A percentile compares a stretch with the other conserved stretches of the same genome.
Evolutionary conservation across 1,284 basidiomycete genomes (phyloP).

Genomic region (Xerocomus cyaneibrunnescens): DNA sequence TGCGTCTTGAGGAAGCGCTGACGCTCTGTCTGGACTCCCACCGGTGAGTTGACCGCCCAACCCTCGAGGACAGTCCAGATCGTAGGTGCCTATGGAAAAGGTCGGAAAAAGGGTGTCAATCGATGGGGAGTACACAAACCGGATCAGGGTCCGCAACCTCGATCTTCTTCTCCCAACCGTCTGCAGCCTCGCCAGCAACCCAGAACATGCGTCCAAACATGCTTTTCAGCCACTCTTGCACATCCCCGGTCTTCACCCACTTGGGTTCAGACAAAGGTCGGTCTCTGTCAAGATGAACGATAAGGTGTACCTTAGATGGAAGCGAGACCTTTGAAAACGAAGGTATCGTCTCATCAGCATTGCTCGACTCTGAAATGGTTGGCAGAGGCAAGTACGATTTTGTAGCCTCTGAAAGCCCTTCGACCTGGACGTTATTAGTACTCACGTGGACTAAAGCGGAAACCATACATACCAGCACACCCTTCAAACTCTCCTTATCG

Average conservation of each 20-base stretch:
- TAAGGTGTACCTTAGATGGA: slow-evolving; percentile 54
- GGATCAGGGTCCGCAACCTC: slow-evolving; percentile 93
- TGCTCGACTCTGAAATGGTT: slow-evolving; percentile 43
- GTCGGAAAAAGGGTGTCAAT: slow-evolving; percentile 13
- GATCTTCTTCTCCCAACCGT: slow-evolving; percentile 93
- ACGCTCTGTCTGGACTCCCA: slow-evolving; percentile 74
- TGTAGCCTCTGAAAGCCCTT: slow-evolving; percentile 69
- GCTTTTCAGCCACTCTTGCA: slow-evolving; percentile 89
- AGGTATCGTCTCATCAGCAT: slow-evolving; percentile 61
- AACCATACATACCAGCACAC: slow-evolving; percentile 62
- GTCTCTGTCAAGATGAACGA: slow-evolving; percentile 78
- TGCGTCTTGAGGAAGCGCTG: slow-evolving; percentile 86
- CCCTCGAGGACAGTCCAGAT: slow-evolving; percentile 85
- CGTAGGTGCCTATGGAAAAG: slow-evolving; percentile 71
- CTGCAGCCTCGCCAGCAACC: slow-evolving; percentile 66
- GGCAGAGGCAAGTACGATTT: slow-evolving; percentile 67
- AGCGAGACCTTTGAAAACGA: slow-evolving; percentile 57
- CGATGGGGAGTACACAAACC: slow-evolving; percentile 50
- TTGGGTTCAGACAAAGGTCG: slow-evolving; percentile 91
- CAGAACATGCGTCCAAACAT: slow-evolving; percentile 84
- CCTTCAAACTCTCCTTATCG: slow-evolving; percentile 60
- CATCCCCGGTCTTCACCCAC: slow-evolving; percentile 93
- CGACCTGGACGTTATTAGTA: slow-evolving; percentile 51
- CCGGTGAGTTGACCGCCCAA: slow-evolving; percentile 81
- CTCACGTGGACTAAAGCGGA: slow-evolving; percentile 2